phyloP scores from a whole-genome alignment of 2,329 filamentous ascomycete species.

The Penicillium sp. region DNA sequence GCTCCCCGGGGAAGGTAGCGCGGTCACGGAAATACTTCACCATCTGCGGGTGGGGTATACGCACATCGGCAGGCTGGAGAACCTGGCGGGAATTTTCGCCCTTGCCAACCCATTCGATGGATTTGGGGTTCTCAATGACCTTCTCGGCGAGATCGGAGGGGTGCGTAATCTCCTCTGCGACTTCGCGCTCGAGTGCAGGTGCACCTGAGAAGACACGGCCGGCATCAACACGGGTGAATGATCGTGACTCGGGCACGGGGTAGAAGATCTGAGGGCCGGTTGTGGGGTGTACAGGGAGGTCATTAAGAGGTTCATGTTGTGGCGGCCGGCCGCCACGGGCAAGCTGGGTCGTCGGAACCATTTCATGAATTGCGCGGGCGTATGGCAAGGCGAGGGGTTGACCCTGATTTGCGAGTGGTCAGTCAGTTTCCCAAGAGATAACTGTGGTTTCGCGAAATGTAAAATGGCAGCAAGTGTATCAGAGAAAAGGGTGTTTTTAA shows the following conservation, averaged over 20 bases:
- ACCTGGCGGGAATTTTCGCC: conserved; percentile 43
- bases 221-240: conserved; percentile 61
- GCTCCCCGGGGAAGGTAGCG: conserved; percentile 33
- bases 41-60: conserved; percentile 60
- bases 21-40: conserved; percentile 47
- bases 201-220: conserved; percentile 55
- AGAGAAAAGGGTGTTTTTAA: conserved; percentile 54
- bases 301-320: conserved; percentile 59
- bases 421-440: conserved; percentile 14
- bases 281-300: conserved; percentile 55
- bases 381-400: conserved; percentile 74
- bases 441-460: not conserved
- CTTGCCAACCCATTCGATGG: conserved; percentile 43
- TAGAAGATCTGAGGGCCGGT: conserved; percentile 56
- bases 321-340: conserved; percentile 35
- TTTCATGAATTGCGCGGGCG: conserved; percentile 65
- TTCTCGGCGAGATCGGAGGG: conserved; percentile 32
- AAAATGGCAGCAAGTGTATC: conserved; percentile 16
- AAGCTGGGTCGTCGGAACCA: conserved; percentile 68
- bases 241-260: conserved; percentile 58
- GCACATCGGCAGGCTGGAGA: conserved; percentile 57
- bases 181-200: conserved; percentile 32
- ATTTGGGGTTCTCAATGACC: conserved; percentile 29
- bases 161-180: conserved; percentile 19
- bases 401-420: conserved; percentile 50